Conservation (phyloP, 345 rosid species). For the Raphanus sativus region DNA sequence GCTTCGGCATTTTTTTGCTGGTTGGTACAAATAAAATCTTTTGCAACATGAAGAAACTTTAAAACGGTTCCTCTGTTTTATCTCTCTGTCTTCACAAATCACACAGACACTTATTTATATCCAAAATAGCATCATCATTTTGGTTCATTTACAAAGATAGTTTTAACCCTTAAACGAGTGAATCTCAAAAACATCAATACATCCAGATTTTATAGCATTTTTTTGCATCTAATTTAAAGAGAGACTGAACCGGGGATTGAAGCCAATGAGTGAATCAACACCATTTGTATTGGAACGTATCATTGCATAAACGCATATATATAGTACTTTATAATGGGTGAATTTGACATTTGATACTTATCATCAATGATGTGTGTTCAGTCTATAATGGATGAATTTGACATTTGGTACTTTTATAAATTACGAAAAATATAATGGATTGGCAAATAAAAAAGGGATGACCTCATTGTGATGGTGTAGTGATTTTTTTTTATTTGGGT, state of each 20-base stretch:
- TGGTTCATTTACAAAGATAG: conserved; percentile 9
- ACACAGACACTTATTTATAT: neutral
- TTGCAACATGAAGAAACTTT: too few relatives aligned
- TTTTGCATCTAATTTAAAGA: neutral
- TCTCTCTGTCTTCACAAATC: too few relatives aligned
- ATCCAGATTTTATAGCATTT: neutral
- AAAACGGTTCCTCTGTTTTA: too few relatives aligned
- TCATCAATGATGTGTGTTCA: too few relatives aligned
- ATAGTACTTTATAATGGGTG: too few relatives aligned
- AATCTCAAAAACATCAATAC: neutral
- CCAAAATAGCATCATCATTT: conserved; percentile 2
- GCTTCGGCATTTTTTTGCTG: conserved; percentile 80
- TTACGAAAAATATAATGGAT: too few relatives aligned
- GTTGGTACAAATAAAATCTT: conserved; percentile 76
- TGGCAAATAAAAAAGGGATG: too few relatives aligned
- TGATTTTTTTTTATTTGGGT: too few relatives aligned
- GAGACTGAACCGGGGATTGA: neutral
- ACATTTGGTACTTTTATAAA: too few relatives aligned
- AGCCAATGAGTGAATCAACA: neutral
- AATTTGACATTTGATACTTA: too few relatives aligned
- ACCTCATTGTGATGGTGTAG: too few relatives aligned
- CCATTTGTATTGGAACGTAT: neutral
- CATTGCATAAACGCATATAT: neutral
- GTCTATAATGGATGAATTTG: too few relatives aligned
- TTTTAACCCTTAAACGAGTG: neutral